phyloP scores from a whole-genome alignment of 257 asterid species.

The Apocynum venetum region DNA sequence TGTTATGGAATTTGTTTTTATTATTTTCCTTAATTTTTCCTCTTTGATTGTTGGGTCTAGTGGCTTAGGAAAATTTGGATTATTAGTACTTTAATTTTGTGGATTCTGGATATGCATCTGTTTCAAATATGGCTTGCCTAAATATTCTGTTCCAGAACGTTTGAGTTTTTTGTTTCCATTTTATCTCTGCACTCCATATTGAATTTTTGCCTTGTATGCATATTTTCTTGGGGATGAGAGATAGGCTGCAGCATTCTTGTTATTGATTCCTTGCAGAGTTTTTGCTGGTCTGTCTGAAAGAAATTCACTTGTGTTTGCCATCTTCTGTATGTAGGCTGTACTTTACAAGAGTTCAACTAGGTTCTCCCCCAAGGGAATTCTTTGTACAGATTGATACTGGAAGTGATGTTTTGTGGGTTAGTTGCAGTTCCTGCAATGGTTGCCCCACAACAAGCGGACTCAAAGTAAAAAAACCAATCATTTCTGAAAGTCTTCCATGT shows the following conservation, averaged over 20 bases:
- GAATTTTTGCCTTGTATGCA: neutral
- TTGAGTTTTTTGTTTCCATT: neutral
- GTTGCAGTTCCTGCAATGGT: conserved; percentile 82
- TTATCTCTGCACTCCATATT: neutral
- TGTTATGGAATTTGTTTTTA: neutral
- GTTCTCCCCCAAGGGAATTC: conserved; percentile 87
- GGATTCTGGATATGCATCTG: neutral
- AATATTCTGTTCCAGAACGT: neutral
- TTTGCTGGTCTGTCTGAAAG: neutral
- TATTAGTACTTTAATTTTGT: neutral
- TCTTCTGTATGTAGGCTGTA: conserved; percentile 60
- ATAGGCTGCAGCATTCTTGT: neutral
- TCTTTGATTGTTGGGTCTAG: neutral
- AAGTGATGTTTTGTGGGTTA: conserved; percentile 95
- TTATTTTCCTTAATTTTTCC: neutral
- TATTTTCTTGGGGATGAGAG: neutral
- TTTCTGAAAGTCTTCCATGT: neutral
- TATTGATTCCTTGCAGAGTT: neutral
- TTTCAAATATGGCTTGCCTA: neutral
- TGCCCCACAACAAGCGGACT: conserved; percentile 96
- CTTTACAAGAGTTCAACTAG: conserved; percentile 75
- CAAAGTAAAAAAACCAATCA: conserved; percentile 41
- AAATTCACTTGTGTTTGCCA: conserved; percentile 12
- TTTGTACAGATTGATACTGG: conserved; percentile 97
- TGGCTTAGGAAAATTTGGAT: neutral